Percentiles rank a stretch among this genome's conserved stretches.
Conservation (phyloP, 805 yeast species). For the Candida sanyiensis region DNA sequence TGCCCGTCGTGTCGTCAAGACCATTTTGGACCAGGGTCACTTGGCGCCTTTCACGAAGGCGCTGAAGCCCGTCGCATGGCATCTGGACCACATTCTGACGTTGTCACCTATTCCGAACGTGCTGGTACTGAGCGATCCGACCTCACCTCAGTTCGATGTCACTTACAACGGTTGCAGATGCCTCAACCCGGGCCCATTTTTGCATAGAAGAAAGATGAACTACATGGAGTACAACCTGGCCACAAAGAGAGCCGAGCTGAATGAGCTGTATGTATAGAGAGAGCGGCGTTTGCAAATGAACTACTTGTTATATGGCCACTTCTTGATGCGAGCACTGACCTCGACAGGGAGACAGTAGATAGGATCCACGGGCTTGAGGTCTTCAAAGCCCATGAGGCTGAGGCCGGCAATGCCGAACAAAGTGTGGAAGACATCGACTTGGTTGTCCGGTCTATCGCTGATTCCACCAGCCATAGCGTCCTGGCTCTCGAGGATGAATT, state of each 20-base stretch:
- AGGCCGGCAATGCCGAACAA: conserved; percentile 86
- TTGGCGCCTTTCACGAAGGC: conserved; percentile 70
- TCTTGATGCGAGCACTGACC: conserved; percentile 30
- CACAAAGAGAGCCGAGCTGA: conserved; percentile 43
- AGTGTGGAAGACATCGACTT: conserved; percentile 91
- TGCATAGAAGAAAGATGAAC: conserved; percentile 43
- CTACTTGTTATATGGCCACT: conserved; percentile 28
- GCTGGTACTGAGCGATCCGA: conserved; percentile 59
- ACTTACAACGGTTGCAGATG: conserved; percentile 80
- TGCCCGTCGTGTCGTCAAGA: conserved; percentile 68
- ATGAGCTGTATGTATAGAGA: conserved; percentile 38
- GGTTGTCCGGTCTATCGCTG: conserved; percentile 86
- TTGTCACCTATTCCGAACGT: conserved; percentile 75
- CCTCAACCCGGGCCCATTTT: conserved; percentile 60
- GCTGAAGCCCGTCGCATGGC: conserved; percentile 61
- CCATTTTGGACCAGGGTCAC: conserved; percentile 82
- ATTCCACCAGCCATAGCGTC: conserved; percentile 81
- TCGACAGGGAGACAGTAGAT: conserved; percentile 72
- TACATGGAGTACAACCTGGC: conserved; percentile 74
- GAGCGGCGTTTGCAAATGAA: neutral
- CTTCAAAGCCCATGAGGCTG: conserved; percentile 61
- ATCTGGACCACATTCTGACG: conserved; percentile 61
- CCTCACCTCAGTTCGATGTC: conserved; percentile 66
- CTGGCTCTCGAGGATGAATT: conserved; percentile 72
- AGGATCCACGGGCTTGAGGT: conserved; percentile 69